Conservation (phyloP, 2,329 filamentous ascomycete genomes). For the Diaporthe velutina region DNA sequence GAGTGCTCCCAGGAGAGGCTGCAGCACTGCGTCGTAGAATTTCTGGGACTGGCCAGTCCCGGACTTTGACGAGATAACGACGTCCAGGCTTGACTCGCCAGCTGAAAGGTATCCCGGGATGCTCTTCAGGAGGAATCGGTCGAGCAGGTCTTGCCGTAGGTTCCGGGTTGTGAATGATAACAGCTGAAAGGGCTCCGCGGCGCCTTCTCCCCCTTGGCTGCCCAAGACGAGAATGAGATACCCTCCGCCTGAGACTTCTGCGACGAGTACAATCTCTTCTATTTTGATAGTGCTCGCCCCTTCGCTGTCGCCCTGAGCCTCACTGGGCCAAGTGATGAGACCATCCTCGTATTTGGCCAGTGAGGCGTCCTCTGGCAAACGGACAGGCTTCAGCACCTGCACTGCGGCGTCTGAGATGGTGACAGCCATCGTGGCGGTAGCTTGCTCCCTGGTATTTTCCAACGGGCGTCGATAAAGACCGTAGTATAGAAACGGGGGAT, state of each 20-base stretch:
- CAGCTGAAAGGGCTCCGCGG: conserved; percentile 45
- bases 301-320: neutral
- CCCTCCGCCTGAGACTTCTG: conserved; percentile 25
- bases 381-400: conserved; percentile 26
- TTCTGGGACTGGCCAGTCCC: conserved; percentile 69
- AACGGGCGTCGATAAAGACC: too few species aligned
- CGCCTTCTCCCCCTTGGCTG: conserved; percentile 48
- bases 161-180: conserved; percentile 47
- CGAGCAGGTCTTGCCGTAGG: conserved; percentile 54
- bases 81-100: conserved; percentile 59
- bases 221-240: conserved; percentile 56
- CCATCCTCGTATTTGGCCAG: conserved; percentile 21
- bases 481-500: neutral
- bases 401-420: conserved; percentile 30
- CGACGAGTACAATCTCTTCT: conserved; percentile 50
- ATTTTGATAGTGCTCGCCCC: conserved; percentile 41
- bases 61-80: conserved; percentile 77
- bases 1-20: conserved; percentile 65
- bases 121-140: conserved; percentile 51
- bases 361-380: conserved; percentile 31
- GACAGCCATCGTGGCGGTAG: conserved; percentile 24
- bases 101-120: conserved; percentile 52
- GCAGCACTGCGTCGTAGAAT: conserved; percentile 69
- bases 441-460: neutral
- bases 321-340: conserved; percentile 18